A percentile compares a stretch with the other conserved stretches of the same genome.
These are phyloP conservation scores for Chrysochromulina tobinii DNA, from an alignment of 78 protist species.

Conservation along the genomic window DNA sequence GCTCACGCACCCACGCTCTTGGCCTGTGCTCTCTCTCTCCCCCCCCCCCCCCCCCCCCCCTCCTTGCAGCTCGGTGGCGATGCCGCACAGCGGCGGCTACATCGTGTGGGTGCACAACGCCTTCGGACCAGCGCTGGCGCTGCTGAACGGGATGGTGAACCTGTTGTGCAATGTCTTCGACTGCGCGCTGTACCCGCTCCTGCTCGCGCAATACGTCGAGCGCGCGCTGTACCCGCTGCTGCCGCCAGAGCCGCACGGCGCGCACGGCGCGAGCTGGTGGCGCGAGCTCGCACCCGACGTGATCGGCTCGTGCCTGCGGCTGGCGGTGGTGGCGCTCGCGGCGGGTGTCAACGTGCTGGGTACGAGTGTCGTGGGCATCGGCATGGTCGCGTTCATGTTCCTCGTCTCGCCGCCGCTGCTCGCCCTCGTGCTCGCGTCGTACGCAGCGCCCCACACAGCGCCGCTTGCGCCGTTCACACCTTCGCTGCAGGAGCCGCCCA, in stretches of 20 bases:
- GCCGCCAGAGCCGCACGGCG: no score
- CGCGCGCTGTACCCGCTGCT: neutral
- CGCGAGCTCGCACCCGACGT: neutral
- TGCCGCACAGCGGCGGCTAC: neutral
- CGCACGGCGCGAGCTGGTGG: neutral
- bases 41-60: neutral
- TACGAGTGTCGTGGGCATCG: neutral
- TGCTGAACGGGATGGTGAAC: neutral
- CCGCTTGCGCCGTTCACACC: neutral
- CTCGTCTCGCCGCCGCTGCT: neutral
- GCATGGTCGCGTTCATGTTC: neutral
- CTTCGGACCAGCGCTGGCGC: neutral
- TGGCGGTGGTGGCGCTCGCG: neutral
- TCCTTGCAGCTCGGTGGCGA: neutral
- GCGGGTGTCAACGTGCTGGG: conserved; percentile 1
- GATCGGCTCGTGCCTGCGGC: neutral
- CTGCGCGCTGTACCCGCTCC: conserved; percentile 14
- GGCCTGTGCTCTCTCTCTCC: neutral
- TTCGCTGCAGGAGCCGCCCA: no score
- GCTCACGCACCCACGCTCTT: no score
- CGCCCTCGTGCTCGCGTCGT: neutral
- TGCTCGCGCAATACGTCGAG: neutral
- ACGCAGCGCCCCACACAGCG: neutral
- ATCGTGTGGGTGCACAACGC: conserved; percentile 12
- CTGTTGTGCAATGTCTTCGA: neutral